Evolutionary conservation across 495 filamentous ascomycete species (phyloP), one percentile per base, ranked within the genome.

Genomic region (Rostrohypoxylon terebratum): DNA sequence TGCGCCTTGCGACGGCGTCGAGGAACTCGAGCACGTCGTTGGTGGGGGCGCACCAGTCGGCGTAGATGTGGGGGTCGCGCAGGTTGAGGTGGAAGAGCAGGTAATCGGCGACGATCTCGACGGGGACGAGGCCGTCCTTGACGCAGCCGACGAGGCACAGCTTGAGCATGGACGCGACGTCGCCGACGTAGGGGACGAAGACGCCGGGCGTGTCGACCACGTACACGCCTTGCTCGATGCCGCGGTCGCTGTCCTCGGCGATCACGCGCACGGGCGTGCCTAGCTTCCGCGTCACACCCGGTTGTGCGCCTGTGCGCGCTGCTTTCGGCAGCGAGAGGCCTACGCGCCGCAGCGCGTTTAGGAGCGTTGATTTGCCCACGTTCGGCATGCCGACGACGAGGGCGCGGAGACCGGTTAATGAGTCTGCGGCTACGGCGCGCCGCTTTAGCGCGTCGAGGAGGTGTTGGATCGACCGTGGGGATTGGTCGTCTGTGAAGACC

Each of bases 331-430:
- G 61, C 16, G n/a, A 21, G 64, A 92, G 83, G 48, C 94, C 92
- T 16, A 83, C 80, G 20, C 83, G 86, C 9, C 96, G 91, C 42
- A 99, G 84, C 28, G 91, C 86, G 79, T 99, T 99, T 23, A 99
- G 89, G 13, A 99, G 84, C 0, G 95, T 93, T 21, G 93, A 96
- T 80, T 99, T 94, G 1, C 91, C 96, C 0, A 96, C 92, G 80
- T 99, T 99, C 5, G 96, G 96, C 95, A 99, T 98, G 28, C 96
- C 96, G 16, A 98, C 94, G 0, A 98, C 88, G 78, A 99, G 85
- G 60, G 93, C 87, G 25, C 94, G 89, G 59, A 92, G 87, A 1
- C 94, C 93, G 6, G 80, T 78, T 4, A 85, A 72, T 10, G 54
- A 57, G 57, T 83, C 77, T 38, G 72, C 63, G 1, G 75, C 73